Evolutionary conservation across 2,329 filamentous ascomycete genomes (phyloP).

Genomic region (Penicillium sp.): DNA sequence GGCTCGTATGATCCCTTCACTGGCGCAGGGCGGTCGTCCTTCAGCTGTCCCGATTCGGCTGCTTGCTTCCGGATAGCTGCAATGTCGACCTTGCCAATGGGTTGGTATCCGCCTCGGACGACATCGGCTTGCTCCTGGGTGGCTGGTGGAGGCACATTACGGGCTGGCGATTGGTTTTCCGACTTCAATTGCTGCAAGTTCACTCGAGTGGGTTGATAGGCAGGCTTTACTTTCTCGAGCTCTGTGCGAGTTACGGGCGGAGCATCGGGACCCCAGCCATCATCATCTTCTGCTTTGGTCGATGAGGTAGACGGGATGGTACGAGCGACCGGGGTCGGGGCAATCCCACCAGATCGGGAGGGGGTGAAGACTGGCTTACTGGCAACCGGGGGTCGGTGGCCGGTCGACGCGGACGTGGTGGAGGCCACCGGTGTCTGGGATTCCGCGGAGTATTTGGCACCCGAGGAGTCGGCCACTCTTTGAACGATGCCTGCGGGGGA

Average conservation of each 20-base stretch:
- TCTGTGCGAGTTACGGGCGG: slow-evolving; percentile 85
- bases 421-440: slow-evolving; percentile 51
- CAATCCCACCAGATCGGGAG: slow-evolving; percentile 60
- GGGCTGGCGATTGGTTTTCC: slow-evolving; percentile 63
- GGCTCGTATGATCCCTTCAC: slow-evolving; percentile 96
- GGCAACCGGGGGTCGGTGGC: slow-evolving; percentile 69
- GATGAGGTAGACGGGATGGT: slow-evolving; percentile 57
- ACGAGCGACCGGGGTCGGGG: slow-evolving; percentile 64
- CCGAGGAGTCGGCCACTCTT: slow-evolving; percentile 92
- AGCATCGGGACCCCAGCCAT: slow-evolving; percentile 94
- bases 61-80: slow-evolving; percentile 79
- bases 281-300: slow-evolving; percentile 72
- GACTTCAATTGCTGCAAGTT: slow-evolving; percentile 84
- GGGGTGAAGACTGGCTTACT: slow-evolving; percentile 93
- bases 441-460: slow-evolving; percentile 85
- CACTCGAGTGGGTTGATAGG: slow-evolving; percentile 94
- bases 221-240: slow-evolving; percentile 87
- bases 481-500: slow-evolving; percentile 85
- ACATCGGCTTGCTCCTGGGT: slow-evolving; percentile 63
- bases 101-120: slow-evolving; percentile 85
- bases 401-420: slow-evolving; percentile 52
- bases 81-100: slow-evolving; percentile 97
- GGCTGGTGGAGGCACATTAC: slow-evolving; percentile 53
- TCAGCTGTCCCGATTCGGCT: slow-evolving; percentile 57
- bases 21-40: slow-evolving; percentile 77